Evolutionary conservation across 2,329 filamentous ascomycete species (phyloP), one percentile per base, ranked within the genome.

Genomic region (Neonectria sp.): DNA sequence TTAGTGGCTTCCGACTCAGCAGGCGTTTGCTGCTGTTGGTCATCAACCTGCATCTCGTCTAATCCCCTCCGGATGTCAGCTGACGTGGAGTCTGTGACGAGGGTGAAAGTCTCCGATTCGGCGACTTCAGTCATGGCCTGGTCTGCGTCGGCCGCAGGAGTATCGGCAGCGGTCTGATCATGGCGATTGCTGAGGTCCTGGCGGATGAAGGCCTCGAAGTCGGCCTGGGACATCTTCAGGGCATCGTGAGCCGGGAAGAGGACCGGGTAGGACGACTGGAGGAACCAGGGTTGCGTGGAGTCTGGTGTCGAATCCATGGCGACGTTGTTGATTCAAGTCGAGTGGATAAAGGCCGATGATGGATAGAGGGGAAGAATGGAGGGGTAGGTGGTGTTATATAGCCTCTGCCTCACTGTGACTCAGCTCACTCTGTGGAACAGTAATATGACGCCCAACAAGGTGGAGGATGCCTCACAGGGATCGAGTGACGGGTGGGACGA

Each of bases 241-340:
- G 78, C 81, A n/a, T 79, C 75, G 46, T 80, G 73, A 9, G 68
- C 63, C 2, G 83, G 82, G 51, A 84, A 77, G 13, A 78, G 68
- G 33, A 85, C 82, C 0, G 82, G 82, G 33, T 73, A 78, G 0
- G 75, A 79, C 11, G 79, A 79, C 60, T 77, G 78, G 56, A 85
- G 78, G 68, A 82, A 84, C 81, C 82, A 85, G 17, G 77, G 74
- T 45, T 65, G 67, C 46, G 73, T 66, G 59, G 69, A 60, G n/a
- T 71, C 70, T 40, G 63, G 55, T 33, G 67, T 51, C 31, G 70
- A 69, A n/a, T 67, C 68, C 73, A 76, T 76, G 67, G n/a, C 55
- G 68, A 40, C 55, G 46, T 21, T 43, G 33, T 43, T 55, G 57
- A 48, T 49, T 55, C 25, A 49, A 40, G 35, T n/a, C 25, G 46